phyloP scores from a whole-genome alignment of 257 asterid species.

The Solanum sitiens region DNA sequence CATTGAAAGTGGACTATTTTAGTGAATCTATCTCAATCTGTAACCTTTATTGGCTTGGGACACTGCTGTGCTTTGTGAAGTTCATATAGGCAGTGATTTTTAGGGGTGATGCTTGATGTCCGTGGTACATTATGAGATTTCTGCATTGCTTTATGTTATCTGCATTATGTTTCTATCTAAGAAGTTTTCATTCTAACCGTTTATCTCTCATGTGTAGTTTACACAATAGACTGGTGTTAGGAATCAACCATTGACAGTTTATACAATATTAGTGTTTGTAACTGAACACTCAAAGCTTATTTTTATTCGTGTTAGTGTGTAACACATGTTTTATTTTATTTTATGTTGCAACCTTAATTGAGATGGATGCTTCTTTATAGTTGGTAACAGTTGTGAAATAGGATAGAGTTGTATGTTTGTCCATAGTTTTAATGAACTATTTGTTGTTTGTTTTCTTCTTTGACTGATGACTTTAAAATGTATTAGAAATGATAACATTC shows the following conservation, averaged over 20 bases:
- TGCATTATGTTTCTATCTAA: not conserved
- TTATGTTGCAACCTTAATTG: not conserved
- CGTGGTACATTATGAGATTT: not conserved
- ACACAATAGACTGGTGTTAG: not conserved
- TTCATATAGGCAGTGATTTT: not conserved
- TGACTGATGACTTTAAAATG: not conserved
- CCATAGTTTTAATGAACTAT: not conserved
- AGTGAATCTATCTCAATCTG: too few relatives aligned
- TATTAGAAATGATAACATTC: not conserved
- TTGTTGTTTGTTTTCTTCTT: not conserved
- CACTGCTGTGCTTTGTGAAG: not conserved
- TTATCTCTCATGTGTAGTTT: not conserved
- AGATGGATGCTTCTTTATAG: not conserved
- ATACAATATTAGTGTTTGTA: not conserved
- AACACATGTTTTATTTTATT: not conserved
- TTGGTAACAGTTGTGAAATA: not conserved
- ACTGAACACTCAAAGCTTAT: not conserved
- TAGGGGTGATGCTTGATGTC: not conserved
- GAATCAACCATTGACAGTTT: not conserved
- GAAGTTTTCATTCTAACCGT: not conserved
- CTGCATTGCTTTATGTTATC: not conserved
- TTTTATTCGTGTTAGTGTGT: not conserved
- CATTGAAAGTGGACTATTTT: too few relatives aligned
- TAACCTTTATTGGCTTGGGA: not conserved
- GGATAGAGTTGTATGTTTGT: not conserved